Evolutionary conservation across 1,139 yeast species (phyloP).

Genomic region (Diutina mesorugosa): DNA sequence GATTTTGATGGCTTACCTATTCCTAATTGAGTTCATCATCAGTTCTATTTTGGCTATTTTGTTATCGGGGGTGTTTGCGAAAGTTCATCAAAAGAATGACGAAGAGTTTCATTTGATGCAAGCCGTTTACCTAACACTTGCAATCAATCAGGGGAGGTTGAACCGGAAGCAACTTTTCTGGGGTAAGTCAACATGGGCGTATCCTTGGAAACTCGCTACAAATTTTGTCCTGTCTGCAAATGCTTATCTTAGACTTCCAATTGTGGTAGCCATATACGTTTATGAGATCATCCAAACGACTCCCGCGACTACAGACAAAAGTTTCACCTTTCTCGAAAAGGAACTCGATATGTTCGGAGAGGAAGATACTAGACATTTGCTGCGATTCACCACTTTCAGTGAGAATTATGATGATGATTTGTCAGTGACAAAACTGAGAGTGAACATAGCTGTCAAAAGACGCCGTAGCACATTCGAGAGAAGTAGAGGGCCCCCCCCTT

Average conservation of each 20-base stretch:
- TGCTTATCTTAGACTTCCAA: slow-evolving; percentile 20
- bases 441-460: neutral
- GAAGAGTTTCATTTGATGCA: slow-evolving; percentile 32
- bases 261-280: slow-evolving; percentile 18
- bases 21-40: slow-evolving; percentile 44
- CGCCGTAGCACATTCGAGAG: neutral
- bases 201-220: slow-evolving; percentile 3
- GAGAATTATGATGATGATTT: slow-evolving; percentile 2
- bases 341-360: slow-evolving; percentile 19
- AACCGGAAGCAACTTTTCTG: slow-evolving; percentile 4
- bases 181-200: slow-evolving; percentile 1
- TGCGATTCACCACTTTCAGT: slow-evolving; percentile 3
- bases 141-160: slow-evolving; percentile 12
- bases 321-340: slow-evolving; percentile 22
- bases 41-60: slow-evolving; percentile 50
- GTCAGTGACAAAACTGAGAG: neutral
- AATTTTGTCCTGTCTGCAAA: slow-evolving; percentile 7
- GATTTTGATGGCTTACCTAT: slow-evolving; percentile 39
- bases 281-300: slow-evolving; percentile 15
- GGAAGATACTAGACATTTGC: slow-evolving; percentile 14
- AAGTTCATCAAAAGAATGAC: slow-evolving; percentile 22
- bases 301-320: slow-evolving; percentile 14
- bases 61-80: slow-evolving; percentile 31
- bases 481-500: neutral
- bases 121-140: slow-evolving; percentile 24